Evolutionary conservation across 2,329 filamentous ascomycete genomes (phyloP).

Genomic region (Bipolaris victoriae): DNA sequence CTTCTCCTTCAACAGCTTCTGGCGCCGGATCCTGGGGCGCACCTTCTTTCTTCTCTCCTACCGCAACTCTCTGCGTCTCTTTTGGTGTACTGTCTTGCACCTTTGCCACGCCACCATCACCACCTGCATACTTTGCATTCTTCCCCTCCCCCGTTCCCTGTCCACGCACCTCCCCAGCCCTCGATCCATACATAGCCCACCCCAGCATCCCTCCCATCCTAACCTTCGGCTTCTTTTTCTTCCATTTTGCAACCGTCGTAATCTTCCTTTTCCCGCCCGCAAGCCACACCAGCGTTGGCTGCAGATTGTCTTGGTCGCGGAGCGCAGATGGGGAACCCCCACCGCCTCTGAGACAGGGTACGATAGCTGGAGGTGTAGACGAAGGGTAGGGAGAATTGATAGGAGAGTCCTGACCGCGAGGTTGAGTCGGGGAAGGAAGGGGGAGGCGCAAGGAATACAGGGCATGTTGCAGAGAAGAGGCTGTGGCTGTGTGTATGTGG

Average conservation of each 20-base stretch:
- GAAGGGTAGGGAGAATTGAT: not conserved
- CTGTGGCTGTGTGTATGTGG: not conserved
- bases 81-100: not conserved
- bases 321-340: slow-evolving; percentile 8
- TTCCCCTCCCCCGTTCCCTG: not conserved
- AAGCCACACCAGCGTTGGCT: slow-evolving; percentile 30
- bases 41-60: not conserved
- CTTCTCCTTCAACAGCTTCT: not conserved
- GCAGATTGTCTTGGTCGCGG: slow-evolving; percentile 18
- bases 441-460: not conserved
- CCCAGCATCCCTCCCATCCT: slow-evolving; percentile 35
- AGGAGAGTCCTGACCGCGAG: not conserved
- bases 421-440: too few species aligned
- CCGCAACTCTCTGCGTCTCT: not conserved
- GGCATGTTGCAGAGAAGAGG: not conserved
- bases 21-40: too few species aligned
- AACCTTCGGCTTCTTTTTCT: slow-evolving; percentile 26
- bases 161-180: slow-evolving; percentile 18
- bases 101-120: not conserved
- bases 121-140: not conserved
- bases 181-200: slow-evolving; percentile 30
- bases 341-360: slow-evolving; percentile 26
- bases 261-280: slow-evolving; percentile 33
- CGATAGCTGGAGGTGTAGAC: not conserved
- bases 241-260: slow-evolving; percentile 28